These are phyloP conservation scores for Nannochloropsis granulata DNA, from an alignment of 108 stramenopile genomes.

Conservation along the genomic window DNA sequence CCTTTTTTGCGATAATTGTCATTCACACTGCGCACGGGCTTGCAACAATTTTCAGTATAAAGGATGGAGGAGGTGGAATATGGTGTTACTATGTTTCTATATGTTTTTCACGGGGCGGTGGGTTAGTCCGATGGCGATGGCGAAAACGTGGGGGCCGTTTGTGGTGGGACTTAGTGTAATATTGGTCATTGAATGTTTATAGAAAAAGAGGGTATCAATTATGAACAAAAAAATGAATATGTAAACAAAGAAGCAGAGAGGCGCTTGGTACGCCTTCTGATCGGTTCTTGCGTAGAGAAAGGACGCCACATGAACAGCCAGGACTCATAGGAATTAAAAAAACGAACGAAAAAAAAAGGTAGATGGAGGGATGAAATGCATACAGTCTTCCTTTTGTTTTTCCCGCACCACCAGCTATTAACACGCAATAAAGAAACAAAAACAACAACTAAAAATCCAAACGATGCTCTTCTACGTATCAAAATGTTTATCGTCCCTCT, in stretches of 20 bases:
- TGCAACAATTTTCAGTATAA: conserved; percentile 58
- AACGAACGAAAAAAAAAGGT: too few species aligned
- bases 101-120: conserved; percentile 70
- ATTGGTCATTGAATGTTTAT: neutral
- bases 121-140: conserved; percentile 11
- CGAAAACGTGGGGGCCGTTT: conserved; percentile 29
- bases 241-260: too few species aligned
- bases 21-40: conserved; percentile 84
- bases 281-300: too few species aligned
- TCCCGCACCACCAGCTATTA: too few species aligned
- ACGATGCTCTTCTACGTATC: neutral
- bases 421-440: too few species aligned
- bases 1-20: conserved; percentile 91
- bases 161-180: neutral
- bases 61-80: conserved; percentile 65
- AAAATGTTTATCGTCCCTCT: neutral
- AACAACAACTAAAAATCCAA: too few species aligned
- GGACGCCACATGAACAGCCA: too few species aligned
- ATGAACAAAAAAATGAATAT: too few species aligned
- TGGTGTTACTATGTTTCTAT: conserved; percentile 77
- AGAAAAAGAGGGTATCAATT: neutral
- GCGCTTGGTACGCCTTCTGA: too few species aligned
- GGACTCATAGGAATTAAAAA: too few species aligned
- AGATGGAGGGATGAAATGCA: too few species aligned
- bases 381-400: too few species aligned